Conservation (phyloP, 805 yeast species). For the Starmerella geochares region DNA sequence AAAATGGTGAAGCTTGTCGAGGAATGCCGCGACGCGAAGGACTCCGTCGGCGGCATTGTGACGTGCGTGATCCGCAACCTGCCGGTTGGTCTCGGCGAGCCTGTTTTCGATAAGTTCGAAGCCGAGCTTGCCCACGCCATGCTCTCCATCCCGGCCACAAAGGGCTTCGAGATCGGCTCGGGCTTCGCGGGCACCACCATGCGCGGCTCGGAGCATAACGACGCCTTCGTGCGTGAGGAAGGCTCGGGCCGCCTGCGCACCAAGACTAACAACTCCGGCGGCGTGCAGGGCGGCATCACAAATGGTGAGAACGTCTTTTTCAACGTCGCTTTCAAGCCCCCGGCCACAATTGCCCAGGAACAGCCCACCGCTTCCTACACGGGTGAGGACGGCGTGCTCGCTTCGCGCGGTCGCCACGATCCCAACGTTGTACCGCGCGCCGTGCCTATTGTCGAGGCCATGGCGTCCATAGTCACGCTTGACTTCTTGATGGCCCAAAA, state of each 20-base stretch:
- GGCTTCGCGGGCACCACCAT: constrained; percentile 84
- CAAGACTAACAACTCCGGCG: constrained; percentile 85
- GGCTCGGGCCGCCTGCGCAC: constrained; percentile 65
- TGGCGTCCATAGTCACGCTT: constrained; percentile 90
- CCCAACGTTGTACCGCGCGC: constrained; percentile 98
- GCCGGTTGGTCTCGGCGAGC: constrained; percentile 96
- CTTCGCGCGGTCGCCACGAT: constrained; percentile 97
- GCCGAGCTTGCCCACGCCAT: constrained; percentile 94
- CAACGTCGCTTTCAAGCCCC: constrained; percentile 93
- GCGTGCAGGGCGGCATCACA: constrained; percentile 95
- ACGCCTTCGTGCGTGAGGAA: constrained; percentile 55
- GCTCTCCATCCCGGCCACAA: constrained; percentile 95
- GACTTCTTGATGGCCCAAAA: constrained; percentile 80
- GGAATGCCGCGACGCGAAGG: constrained; percentile 71
- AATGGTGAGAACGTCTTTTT: constrained; percentile 94
- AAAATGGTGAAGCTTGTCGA: constrained; percentile 82
- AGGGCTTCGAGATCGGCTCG: constrained; percentile 95
- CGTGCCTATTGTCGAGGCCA: constrained; percentile 94
- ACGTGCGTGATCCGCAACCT: constrained; percentile 92
- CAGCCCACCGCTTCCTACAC: constrained; percentile 83
- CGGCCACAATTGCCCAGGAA: constrained; percentile 92
- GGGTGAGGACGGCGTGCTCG: constrained; percentile 76
- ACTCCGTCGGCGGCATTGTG: constrained; percentile 95
- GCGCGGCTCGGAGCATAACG: constrained; percentile 92
- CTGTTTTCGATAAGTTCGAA: constrained; percentile 92